Base-by-base conservation (phyloP, 2,329 filamentous ascomycete species). In the Trichoderma semiorbis region DNA sequence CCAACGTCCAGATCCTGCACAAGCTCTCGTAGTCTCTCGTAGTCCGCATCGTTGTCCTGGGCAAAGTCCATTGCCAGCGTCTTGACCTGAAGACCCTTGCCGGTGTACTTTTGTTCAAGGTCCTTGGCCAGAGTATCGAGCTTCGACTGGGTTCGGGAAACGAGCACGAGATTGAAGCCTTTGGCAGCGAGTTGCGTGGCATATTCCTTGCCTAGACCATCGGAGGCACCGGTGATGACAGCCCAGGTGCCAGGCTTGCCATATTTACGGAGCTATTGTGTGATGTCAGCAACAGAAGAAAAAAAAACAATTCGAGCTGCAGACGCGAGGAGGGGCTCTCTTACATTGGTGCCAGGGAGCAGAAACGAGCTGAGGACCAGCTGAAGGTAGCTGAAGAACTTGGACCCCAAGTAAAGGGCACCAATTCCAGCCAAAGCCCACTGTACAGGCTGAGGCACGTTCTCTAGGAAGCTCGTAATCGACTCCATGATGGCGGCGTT, bases 131-230 rank as follows among this genome's bases (percentile, higher is more conserved):
- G 88, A 2, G 89, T 82, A 69, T 93, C 89, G 75, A 99, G 91
- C 84, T 99, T 99, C 53, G 93, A 93, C 76, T 92, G 88, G n/a
- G 97, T 98, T 78, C 97, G 95, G 60, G 96, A 98, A 73, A 99
- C 91, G 76, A 99, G 93, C 74, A 99, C 85, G 77, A 98, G 86
- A 83, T 98, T 98, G 89, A 95, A 99, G 78, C 95, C 95, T 80
- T 96, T 95, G 73, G 89, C 86, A 28, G 96, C 95, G 71, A 99
- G 91, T 81, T 98, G 94, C 36, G 92, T 87, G 47, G 95, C 94
- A 80, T 94, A 99, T 84, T 99, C 96, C 84, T 97, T 98, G 80
- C 96, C 96, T 74, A 99, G 91, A 75, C 96, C 97, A 82, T 99
- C 96, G 12, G 95, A 98, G 66, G 95, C 96, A 74, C 96, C 96